Evolutionary conservation across 129 eudicot species (phyloP).

Genomic region (Escallonia rubra): DNA sequence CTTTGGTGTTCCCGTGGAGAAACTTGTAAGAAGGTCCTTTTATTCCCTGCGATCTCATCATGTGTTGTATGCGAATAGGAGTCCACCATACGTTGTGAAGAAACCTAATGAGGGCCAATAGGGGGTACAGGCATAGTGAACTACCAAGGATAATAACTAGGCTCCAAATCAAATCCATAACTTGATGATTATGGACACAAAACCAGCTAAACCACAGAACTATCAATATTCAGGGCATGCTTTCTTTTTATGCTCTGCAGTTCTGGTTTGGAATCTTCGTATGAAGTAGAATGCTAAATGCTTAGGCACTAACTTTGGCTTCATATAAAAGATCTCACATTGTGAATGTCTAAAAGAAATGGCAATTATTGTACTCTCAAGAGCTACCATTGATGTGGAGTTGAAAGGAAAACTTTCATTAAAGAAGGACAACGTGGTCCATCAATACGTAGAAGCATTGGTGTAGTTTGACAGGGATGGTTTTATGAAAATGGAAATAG

Average conservation of each 20-base stretch:
- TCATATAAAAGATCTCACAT: neutral
- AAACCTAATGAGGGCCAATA: conserved; percentile 26
- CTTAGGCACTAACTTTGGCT: neutral
- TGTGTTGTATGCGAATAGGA: conserved; percentile 33
- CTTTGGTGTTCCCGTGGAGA: conserved; percentile 59
- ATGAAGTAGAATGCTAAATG: neutral
- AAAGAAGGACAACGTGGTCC: neutral
- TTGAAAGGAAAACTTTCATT: neutral
- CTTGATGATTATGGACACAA: neutral
- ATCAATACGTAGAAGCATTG: neutral
- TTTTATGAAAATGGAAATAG: too few species aligned
- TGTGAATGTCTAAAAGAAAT: neutral
- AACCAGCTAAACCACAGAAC: neutral
- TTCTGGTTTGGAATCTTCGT: neutral
- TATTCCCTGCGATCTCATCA: conserved; percentile 61
- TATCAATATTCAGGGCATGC: neutral
- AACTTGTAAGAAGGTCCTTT: conserved; percentile 56
- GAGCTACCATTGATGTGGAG: neutral
- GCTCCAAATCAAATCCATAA: conserved; percentile 1
- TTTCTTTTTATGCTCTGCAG: neutral
- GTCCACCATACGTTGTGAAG: conserved; percentile 46
- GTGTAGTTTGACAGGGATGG: neutral
- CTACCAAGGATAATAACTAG: conserved; percentile 1
- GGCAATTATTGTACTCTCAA: neutral
- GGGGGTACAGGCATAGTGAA: conserved; percentile 15